Conservation (phyloP, 495 filamentous ascomycete genomes). For the Penicillium coprophilum region DNA sequence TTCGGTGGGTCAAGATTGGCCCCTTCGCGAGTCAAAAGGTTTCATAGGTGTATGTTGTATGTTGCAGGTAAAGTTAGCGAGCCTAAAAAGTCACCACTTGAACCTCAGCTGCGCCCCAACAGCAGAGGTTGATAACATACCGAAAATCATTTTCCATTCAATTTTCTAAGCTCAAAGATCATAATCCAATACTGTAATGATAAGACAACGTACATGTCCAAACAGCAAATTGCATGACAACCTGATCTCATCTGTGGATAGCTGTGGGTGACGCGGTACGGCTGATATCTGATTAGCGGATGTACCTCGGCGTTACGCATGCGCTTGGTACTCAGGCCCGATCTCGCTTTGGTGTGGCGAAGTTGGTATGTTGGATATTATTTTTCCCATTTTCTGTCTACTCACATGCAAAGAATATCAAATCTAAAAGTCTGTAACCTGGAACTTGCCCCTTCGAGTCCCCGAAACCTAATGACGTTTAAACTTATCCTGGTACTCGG, state of each 20-base stretch:
- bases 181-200: not conserved
- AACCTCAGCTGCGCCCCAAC: not conserved
- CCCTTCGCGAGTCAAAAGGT: not conserved
- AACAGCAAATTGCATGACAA: not conserved
- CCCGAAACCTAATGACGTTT: constrained; percentile 8
- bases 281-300: not conserved
- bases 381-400: not conserved
- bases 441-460: not conserved
- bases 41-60: too few relatives aligned
- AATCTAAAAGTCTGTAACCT: not conserved
- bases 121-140: too few relatives aligned
- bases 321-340: not conserved
- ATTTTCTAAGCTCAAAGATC: too few relatives aligned
- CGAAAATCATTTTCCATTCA: too few relatives aligned
- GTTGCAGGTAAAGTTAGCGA: not conserved
- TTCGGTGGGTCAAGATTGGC: constrained; percentile 3
- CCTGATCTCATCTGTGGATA: not conserved
- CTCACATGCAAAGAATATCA: not conserved
- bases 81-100: not conserved
- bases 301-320: not conserved
- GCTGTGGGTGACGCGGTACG: not conserved
- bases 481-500: constrained; percentile 23
- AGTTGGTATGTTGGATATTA: not conserved
- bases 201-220: too few relatives aligned
- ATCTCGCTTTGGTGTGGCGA: not conserved